These are phyloP conservation scores for Neonectria sp. DNA, from an alignment of 2,329 filamentous ascomycete species.

Conservation along the genomic window DNA sequence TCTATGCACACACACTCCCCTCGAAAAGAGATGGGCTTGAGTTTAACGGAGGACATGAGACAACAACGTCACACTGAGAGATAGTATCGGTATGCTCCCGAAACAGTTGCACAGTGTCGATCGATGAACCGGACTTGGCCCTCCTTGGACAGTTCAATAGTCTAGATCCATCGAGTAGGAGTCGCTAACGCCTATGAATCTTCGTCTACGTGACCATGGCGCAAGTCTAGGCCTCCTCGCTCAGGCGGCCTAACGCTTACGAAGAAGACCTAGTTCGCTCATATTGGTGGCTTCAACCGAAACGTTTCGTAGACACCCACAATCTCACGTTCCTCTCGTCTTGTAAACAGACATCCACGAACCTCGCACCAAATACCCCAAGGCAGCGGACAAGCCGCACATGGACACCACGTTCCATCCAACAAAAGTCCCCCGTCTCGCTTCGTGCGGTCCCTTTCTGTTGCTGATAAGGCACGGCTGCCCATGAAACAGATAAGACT, in stretches of 20 bases:
- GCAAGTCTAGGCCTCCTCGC: not conserved
- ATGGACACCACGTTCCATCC: not conserved
- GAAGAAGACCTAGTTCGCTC: not conserved
- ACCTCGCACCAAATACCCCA: not conserved
- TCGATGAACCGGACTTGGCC: not conserved
- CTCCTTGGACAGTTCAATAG: not conserved
- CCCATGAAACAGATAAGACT: not conserved
- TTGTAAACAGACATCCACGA: not conserved
- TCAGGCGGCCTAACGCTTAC: not conserved
- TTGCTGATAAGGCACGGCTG: not conserved
- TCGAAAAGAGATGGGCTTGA: not conserved
- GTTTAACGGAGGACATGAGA: not conserved
- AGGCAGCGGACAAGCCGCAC: not conserved
- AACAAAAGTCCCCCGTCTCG: too few species aligned
- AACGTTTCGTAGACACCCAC: too few species aligned
- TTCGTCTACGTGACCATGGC: not conserved
- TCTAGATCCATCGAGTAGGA: not conserved
- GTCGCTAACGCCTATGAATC: not conserved
- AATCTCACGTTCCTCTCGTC: not conserved
- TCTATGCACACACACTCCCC: not conserved
- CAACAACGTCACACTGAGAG: not conserved
- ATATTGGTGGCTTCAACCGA: too few species aligned
- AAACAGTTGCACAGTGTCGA: not conserved
- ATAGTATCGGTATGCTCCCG: not conserved
- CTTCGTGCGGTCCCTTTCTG: too few species aligned